Conservation (phyloP, 768 basidiomycete species). For the Hericium alpestre region DNA sequence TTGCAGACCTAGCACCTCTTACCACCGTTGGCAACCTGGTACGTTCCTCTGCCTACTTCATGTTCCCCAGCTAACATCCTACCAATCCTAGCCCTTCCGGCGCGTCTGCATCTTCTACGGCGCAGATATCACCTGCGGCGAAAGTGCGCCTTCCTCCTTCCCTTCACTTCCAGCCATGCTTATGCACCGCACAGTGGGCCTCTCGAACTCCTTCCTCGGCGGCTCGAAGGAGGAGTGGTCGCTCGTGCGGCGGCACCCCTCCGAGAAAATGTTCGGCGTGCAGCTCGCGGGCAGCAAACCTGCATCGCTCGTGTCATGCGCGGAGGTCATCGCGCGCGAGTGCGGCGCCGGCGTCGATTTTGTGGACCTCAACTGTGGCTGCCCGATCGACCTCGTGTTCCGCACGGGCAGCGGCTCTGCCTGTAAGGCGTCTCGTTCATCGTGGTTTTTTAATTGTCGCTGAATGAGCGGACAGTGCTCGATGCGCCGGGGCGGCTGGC, state of each 20-base stretch:
- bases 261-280: conserved; percentile 79
- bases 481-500: conserved; percentile 76
- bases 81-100: conserved; percentile 69
- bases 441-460: background rate
- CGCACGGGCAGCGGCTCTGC: conserved; percentile 85
- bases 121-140: conserved; percentile 91
- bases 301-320: conserved; percentile 61
- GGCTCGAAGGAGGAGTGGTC: conserved; percentile 96
- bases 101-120: conserved; percentile 79
- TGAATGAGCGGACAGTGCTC: conserved; percentile 44
- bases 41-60: conserved; percentile 15
- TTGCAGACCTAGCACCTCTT: conserved; percentile 59
- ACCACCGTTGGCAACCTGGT: conserved; percentile 95
- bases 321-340: conserved; percentile 71
- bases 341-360: conserved; percentile 67
- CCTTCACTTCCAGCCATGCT: background rate
- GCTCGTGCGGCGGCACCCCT: conserved; percentile 78
- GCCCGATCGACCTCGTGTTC: conserved; percentile 95
- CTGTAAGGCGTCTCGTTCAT: conserved; percentile 35
- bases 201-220: conserved; percentile 79
- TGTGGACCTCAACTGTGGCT: conserved; percentile 92
- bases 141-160: conserved; percentile 45
- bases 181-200: conserved; percentile 53
- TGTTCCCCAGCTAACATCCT: background rate
- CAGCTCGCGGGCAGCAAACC: conserved; percentile 90